Conservation (phyloP, 2,329 filamentous ascomycete genomes). For the Aspergillus latus region DNA sequence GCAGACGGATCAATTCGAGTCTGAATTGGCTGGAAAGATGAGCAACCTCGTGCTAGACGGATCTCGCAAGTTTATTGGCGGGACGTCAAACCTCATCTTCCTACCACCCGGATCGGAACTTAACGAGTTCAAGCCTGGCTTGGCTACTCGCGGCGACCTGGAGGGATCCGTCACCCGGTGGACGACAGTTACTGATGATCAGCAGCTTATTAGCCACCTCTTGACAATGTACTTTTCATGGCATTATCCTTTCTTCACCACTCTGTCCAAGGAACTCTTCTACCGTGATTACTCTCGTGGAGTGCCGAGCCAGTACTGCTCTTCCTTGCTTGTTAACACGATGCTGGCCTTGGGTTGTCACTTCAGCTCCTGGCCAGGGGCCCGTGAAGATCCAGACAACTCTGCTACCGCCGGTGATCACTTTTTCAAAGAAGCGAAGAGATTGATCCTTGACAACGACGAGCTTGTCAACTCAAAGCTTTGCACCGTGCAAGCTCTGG, state of each 20-base stretch:
- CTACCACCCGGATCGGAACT: slow-evolving; percentile 56
- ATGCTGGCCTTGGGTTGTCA: slow-evolving; percentile 93
- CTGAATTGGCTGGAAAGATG: slow-evolving; percentile 87
- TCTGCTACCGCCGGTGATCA: slow-evolving; percentile 88
- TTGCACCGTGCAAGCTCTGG: slow-evolving; percentile 88
- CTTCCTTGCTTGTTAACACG: slow-evolving; percentile 83
- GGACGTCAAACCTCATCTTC: slow-evolving; percentile 90
- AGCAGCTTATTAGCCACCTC: slow-evolving; percentile 76
- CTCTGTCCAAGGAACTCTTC: slow-evolving; percentile 81
- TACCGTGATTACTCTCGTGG: slow-evolving; percentile 80
- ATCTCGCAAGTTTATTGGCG: slow-evolving; percentile 85
- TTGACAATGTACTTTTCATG: slow-evolving; percentile 98
- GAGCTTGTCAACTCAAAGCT: slow-evolving; percentile 87
- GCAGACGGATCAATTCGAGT: slow-evolving; percentile 60
- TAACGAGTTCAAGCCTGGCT: slow-evolving; percentile 37
- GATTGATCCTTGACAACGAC: slow-evolving; percentile 84
- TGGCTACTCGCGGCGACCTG: slow-evolving; percentile 50
- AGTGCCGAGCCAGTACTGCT: slow-evolving; percentile 73
- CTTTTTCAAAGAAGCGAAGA: slow-evolving; percentile 92
- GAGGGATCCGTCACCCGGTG: slow-evolving; percentile 78
- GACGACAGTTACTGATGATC: slow-evolving; percentile 81
- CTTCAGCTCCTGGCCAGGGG: slow-evolving; percentile 75
- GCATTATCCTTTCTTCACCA: slow-evolving; percentile 96
- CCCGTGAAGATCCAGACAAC: slow-evolving; percentile 69
- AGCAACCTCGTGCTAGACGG: slow-evolving; percentile 85